Evolutionary conservation across 2,329 filamentous ascomycete genomes (phyloP), one percentile per base, ranked within the genome.

Genomic region (Exophiala mesophila): DNA sequence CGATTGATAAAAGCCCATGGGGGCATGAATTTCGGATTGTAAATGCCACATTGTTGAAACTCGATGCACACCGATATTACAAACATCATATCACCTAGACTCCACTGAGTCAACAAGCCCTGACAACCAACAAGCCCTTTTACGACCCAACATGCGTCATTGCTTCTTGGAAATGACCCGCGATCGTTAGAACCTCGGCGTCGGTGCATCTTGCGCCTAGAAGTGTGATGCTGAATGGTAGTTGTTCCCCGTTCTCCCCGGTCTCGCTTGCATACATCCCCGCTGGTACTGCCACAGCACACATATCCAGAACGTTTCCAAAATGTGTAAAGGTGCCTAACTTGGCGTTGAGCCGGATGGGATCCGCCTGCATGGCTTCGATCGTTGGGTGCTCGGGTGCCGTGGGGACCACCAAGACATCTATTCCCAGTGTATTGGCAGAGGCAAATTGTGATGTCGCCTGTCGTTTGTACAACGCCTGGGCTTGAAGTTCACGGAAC

Each of bases 231-330:
- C 53, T 52, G 41, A 58, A 59, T 1, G 56, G 55, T 31, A 59
- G 23, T 36, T 39, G 41, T 8, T 34, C 31, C 7, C 32, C 39
- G 35, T 41, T 39, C 12, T 7, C 23, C 39, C 44, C 44, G 34
- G 33, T 33, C 9, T n/a, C 20, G 5, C 18, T 21, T 7, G 24
- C 18, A 38, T 62, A 64, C 10, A 47, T 60, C 2, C 70, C 70
- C 1, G 75, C 75, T 2, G 74, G 73, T n/a, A 78, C 64, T 1
- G 72, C 67, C 7, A 77, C 52, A 2, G 71, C 74, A 28, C 70
- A 72, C 52, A 78, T 66, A 57, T 81, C 77, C 13, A 81, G 58
- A 19, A 81, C 74, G 52, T 81, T 81, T 12, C 71, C 78, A 54
- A 74, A 79, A 54, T 80, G 77, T 0, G 76, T 78, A 43, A 78